phyloP scores from a whole-genome alignment of 805 yeast species.

The Alloascoidea africana region DNA sequence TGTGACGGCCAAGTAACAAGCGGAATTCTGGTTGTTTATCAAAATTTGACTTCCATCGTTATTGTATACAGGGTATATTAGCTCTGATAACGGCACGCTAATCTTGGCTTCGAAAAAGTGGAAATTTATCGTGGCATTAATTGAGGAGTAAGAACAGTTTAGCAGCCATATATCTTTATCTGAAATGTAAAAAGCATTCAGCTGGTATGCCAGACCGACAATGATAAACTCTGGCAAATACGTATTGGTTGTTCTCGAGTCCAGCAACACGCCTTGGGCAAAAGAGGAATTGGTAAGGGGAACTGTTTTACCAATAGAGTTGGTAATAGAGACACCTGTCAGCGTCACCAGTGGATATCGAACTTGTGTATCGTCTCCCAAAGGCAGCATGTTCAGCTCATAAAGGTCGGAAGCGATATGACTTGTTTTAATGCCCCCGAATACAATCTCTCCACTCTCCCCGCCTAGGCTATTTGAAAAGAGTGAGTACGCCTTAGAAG shows the following conservation, averaged over 20 bases:
- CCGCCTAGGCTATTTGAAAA: background rate
- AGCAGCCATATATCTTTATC: slow-evolving; percentile 2
- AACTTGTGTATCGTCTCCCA: background rate
- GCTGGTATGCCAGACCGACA: slow-evolving; percentile 1
- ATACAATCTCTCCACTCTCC: background rate
- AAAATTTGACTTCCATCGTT: no score
- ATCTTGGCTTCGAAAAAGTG: slow-evolving; percentile 4
- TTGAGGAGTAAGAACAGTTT: slow-evolving; percentile 2
- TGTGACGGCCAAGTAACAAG: background rate
- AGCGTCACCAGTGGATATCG: background rate
- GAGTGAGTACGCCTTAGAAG: background rate
- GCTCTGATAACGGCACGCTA: slow-evolving; percentile 10
- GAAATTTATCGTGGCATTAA: slow-evolving; percentile 11
- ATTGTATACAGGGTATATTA: background rate
- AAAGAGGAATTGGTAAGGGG: background rate
- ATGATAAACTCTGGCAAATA: background rate
- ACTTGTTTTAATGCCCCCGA: background rate
- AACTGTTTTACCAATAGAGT: background rate
- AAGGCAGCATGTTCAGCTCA: background rate
- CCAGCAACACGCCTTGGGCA: background rate
- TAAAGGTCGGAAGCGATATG: background rate
- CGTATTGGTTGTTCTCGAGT: background rate
- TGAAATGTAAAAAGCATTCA: slow-evolving; percentile 2
- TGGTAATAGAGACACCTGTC: background rate
- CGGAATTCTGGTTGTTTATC: background rate